Conservation (phyloP, 345 rosid genomes). For the rapeseed (Brassica napus) region Da-Ae NC_063442.1:32281001-32281500, state of each 20-base stretch:
- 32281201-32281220: neutral
- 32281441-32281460: too few relatives aligned
- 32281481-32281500: too few relatives aligned
- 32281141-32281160: neutral
- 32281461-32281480: too few relatives aligned
- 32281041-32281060: neutral
- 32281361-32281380: slow-evolving; percentile 33
- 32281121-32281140: neutral
- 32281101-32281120: neutral
- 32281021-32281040: neutral
- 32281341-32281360: slow-evolving; percentile 30
- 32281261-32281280: slow-evolving; percentile 26
- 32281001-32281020: neutral
- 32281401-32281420: neutral
- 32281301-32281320: slow-evolving; percentile 36
- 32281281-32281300: slow-evolving; percentile 24
- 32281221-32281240: neutral
- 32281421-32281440: neutral
- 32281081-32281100: neutral
- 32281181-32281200: slow-evolving; percentile 36
- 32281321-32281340: slow-evolving; percentile 24
- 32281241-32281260: neutral
- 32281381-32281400: neutral
- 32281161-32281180: slow-evolving; percentile 16
- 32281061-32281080: neutral